Conservation (phyloP, 768 basidiomycete species). For the Chalciporus piperatus region DNA sequence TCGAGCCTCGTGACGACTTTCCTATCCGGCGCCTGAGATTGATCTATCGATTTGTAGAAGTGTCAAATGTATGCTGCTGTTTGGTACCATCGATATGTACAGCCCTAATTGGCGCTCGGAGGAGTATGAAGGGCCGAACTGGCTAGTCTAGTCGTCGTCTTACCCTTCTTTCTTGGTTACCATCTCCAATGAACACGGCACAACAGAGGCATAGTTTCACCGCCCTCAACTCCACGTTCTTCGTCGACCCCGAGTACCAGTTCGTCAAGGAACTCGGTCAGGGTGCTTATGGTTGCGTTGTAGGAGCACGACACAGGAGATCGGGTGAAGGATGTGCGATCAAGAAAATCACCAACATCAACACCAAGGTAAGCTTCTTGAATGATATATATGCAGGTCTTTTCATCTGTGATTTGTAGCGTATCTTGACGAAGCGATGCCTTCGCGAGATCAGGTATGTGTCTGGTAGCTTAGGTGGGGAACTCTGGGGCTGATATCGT, state of each 20-base stretch:
- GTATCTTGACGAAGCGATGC: constrained; percentile 95
- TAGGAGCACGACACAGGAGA: constrained; percentile 77
- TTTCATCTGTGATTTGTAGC: constrained; percentile 41
- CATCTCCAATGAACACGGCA: constrained; percentile 16
- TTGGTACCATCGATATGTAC: constrained; percentile 33
- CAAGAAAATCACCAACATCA: constrained; percentile 95
- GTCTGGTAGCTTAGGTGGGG: not conserved
- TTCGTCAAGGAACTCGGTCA: constrained; percentile 97
- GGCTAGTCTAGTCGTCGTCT: not conserved
- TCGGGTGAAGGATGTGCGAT: constrained; percentile 90
- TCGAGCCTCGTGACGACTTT: too few species aligned
- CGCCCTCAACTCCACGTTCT: constrained; percentile 81
- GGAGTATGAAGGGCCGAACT: constrained; percentile 2
- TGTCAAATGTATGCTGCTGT: constrained; percentile 25
- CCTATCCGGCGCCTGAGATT: too few species aligned
- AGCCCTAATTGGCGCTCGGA: constrained; percentile 1
- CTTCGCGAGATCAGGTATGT: constrained; percentile 88
- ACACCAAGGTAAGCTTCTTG: constrained; percentile 64
- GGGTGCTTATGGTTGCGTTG: constrained; percentile 92
- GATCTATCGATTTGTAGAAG: not conserved
- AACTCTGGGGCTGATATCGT: constrained; percentile 14
- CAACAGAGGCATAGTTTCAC: constrained; percentile 80
- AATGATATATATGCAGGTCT: not conserved
- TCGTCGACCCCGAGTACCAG: constrained; percentile 86
- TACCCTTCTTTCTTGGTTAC: constrained; percentile 2